These are phyloP conservation scores for Cryptococcus sp. DNA, from an alignment of 1,284 basidiomycete species.

Conservation along the genomic window DNA sequence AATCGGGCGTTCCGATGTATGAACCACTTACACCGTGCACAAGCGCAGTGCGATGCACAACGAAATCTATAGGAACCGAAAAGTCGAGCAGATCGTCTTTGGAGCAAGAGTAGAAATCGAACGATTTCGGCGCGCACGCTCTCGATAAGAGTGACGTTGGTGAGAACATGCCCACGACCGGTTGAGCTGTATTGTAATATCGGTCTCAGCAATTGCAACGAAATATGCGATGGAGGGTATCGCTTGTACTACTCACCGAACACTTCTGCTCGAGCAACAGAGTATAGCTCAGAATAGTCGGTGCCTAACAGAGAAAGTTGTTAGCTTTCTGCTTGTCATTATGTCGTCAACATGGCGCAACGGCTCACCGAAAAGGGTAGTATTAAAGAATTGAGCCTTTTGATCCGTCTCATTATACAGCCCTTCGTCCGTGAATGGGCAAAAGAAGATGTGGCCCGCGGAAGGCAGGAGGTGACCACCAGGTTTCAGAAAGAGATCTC, in stretches of 20 bases:
- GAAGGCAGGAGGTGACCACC: conserved; percentile 56
- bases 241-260: conserved; percentile 33
- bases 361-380: conserved; percentile 46
- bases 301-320: conserved; percentile 26
- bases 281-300: conserved; percentile 48
- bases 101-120: conserved; percentile 52
- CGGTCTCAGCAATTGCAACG: too few species aligned
- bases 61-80: conserved; percentile 45
- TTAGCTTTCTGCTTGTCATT: too few species aligned
- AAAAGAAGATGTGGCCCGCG: conserved; percentile 55
- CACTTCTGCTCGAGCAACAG: conserved; percentile 44
- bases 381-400: conserved; percentile 55
- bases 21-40: conserved; percentile 45
- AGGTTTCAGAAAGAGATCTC: conserved; percentile 56
- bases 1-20: too few species aligned
- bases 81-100: conserved; percentile 50
- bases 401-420: conserved; percentile 56
- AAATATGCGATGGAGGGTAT: neutral
- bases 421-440: conserved; percentile 56
- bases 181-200: conserved; percentile 38
- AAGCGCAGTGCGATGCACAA: conserved; percentile 46
- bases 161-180: conserved; percentile 54
- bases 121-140: conserved; percentile 41
- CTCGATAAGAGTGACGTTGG: conserved; percentile 45
- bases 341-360: too few species aligned